Conservation (phyloP, 2,329 filamentous ascomycete genomes). For the Nothopassalora personata region DNA sequence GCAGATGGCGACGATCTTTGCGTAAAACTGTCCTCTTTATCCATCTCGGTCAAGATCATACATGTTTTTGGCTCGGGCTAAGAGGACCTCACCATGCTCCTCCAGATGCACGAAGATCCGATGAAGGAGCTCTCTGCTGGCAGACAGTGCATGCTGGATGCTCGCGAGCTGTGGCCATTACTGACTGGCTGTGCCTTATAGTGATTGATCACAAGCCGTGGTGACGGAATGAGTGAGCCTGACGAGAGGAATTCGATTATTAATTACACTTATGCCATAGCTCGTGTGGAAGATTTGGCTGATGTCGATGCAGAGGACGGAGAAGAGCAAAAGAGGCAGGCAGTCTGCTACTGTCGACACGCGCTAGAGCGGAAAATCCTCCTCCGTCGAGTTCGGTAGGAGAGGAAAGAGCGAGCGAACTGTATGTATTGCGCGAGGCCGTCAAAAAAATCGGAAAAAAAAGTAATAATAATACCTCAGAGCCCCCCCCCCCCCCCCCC, state of each 20-base stretch:
- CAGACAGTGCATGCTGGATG: neutral
- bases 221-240: too few relatives aligned
- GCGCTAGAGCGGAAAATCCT: neutral
- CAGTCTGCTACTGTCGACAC: neutral
- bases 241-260: too few relatives aligned
- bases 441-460: neutral
- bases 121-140: slow-evolving; percentile 1
- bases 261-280: too few relatives aligned
- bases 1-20: too few relatives aligned
- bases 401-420: too few relatives aligned
- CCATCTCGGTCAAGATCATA: neutral
- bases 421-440: too few relatives aligned
- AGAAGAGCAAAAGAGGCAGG: neutral
- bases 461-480: too few relatives aligned
- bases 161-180: neutral
- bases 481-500: too few relatives aligned
- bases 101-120: neutral
- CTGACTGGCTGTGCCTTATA: neutral
- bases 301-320: too few relatives aligned
- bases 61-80: neutral
- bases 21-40: neutral
- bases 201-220: neutral
- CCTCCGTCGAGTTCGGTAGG: too few relatives aligned
- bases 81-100: neutral
- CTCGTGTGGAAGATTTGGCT: too few relatives aligned